These are phyloP conservation scores for Pouteria campechiana DNA, from an alignment of 179 eudicot genomes.

Conservation along the genomic window DNA sequence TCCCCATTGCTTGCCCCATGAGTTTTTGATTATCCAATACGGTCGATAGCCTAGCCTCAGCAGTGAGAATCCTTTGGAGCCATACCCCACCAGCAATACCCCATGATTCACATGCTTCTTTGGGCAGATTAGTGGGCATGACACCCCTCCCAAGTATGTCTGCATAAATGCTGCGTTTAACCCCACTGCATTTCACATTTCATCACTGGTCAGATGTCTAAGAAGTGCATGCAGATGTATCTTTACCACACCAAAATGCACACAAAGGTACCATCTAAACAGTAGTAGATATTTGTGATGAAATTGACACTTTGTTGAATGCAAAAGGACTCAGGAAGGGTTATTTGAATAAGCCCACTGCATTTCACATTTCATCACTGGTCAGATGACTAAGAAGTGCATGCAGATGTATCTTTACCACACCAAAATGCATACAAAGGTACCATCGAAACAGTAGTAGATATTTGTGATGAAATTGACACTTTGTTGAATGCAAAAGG, in stretches of 20 bases:
- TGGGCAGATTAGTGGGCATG: constrained; percentile 74
- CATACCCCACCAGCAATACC: constrained; percentile 75
- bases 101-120: constrained; percentile 68
- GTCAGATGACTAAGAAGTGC: neutral
- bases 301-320: no score
- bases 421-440: neutral
- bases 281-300: no score
- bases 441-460: neutral
- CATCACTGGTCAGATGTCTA: neutral
- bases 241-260: neutral
- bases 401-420: neutral
- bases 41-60: constrained; percentile 68
- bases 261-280: neutral
- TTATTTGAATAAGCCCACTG: no score
- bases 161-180: constrained; percentile 87
- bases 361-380: no score
- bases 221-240: neutral
- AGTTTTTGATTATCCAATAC: constrained; percentile 88
- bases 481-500: no score
- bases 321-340: no score
- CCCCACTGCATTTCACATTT: constrained; percentile 75
- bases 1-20: constrained; percentile 92
- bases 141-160: constrained; percentile 84
- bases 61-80: constrained; percentile 63
- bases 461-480: no score